A percentile compares a stretch with the other conserved stretches of the same genome.
Conservation (phyloP, 139 green algal genomes). For the Tetradesmus lagerheimii region DNA sequence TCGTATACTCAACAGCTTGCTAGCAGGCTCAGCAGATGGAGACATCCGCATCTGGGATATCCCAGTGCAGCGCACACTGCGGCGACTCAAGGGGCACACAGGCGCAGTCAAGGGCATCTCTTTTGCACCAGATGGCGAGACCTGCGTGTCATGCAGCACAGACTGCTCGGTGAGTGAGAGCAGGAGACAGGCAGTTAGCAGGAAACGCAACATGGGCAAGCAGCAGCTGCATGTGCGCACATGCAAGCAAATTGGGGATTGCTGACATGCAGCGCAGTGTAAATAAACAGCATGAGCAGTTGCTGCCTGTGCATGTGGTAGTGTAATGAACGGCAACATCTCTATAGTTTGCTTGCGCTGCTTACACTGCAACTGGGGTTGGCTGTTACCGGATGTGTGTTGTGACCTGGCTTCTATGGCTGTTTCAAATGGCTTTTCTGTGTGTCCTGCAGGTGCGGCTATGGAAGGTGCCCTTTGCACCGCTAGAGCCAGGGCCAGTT, state of each 20-base stretch:
- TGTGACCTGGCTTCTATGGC: no score
- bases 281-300: not conserved
- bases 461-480: constrained; percentile 81
- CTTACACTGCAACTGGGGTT: no score
- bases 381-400: no score
- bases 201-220: not conserved
- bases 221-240: not conserved
- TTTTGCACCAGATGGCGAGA: constrained; percentile 83
- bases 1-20: constrained; percentile 82
- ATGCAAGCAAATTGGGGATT: not conserved
- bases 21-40: constrained; percentile 81
- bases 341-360: no score
- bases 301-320: not conserved
- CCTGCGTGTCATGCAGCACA: constrained; percentile 81
- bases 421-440: not conserved
- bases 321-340: not conserved
- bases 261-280: not conserved
- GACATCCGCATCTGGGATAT: constrained; percentile 93
- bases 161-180: constrained; percentile 85
- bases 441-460: constrained; percentile 26
- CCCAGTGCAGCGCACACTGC: constrained; percentile 72
- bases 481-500: constrained; percentile 76
- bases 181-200: not conserved
- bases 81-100: constrained; percentile 82
- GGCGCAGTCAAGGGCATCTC: constrained; percentile 84